A percentile compares a stretch with the other conserved stretches of the same genome.
Evolutionary conservation across 2,329 filamentous ascomycete species (phyloP).

Genomic region (Fusarium longipes): DNA sequence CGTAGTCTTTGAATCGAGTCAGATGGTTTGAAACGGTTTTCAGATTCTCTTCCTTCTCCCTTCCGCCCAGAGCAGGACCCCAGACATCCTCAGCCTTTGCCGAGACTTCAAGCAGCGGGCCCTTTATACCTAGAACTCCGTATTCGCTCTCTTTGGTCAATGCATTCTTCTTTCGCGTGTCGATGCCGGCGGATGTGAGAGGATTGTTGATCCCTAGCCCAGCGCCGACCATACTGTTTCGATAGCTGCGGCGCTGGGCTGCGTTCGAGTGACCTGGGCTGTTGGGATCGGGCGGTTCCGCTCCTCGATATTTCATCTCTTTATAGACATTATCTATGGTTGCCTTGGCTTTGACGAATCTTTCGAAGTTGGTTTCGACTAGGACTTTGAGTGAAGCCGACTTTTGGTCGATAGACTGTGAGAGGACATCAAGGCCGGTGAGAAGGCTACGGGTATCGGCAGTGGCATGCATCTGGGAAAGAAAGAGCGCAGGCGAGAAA

Average conservation of each 20-base stretch:
- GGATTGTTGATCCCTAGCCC: constrained; percentile 54
- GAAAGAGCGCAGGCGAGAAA: constrained; percentile 91
- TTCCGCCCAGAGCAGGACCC: constrained; percentile 91
- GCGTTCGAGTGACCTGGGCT: constrained; percentile 70
- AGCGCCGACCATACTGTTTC: constrained; percentile 59
- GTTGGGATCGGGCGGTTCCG: constrained; percentile 61
- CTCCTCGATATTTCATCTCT: constrained; percentile 86
- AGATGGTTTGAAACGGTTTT: constrained; percentile 81
- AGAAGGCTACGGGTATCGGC: constrained; percentile 86
- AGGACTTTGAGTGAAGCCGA: constrained; percentile 95
- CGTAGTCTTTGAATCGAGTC: constrained; percentile 81
- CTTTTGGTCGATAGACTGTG: constrained; percentile 95
- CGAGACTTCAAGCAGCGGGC: constrained; percentile 86
- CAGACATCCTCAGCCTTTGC: constrained; percentile 97
- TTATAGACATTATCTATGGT: constrained; percentile 99
- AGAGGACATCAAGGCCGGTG: constrained; percentile 84
- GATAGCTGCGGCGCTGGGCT: constrained; percentile 74
- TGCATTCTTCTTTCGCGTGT: constrained; percentile 85
- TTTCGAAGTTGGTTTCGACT: constrained; percentile 97
- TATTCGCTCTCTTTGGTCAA: constrained; percentile 93
- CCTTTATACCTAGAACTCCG: constrained; percentile 87
- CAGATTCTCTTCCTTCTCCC: constrained; percentile 89
- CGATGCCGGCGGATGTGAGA: constrained; percentile 55
- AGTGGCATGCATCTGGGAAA: constrained; percentile 89
- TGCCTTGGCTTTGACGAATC: constrained; percentile 95